These are phyloP conservation scores for Colletotrichum aenigma DNA, from an alignment of 2,329 filamentous ascomycete genomes.

Conservation along the genomic window DNA sequence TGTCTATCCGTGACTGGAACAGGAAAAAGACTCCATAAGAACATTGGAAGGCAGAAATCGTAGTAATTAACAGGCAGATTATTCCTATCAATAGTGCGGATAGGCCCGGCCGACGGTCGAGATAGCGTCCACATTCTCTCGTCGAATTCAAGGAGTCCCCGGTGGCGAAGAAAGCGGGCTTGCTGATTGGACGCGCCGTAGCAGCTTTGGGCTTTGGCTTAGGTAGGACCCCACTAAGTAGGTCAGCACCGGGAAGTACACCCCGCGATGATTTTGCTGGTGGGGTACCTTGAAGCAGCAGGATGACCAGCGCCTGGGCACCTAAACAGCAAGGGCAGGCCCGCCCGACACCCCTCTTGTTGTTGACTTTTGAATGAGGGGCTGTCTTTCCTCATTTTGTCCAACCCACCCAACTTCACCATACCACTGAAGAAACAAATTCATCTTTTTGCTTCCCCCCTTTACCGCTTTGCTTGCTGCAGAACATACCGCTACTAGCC, in stretches of 20 bases:
- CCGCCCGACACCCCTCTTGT: conserved; percentile 21
- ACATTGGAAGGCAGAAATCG: background rate
- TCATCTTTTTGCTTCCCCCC: conserved; percentile 17
- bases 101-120: background rate
- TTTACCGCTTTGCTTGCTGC: conserved; percentile 1
- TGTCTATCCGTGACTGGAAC: background rate
- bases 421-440: conserved; percentile 14
- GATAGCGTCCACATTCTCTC: background rate
- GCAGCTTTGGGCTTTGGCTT: conserved; percentile 13
- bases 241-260: background rate
- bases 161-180: conserved; percentile 8
- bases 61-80: background rate
- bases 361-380: conserved; percentile 24
- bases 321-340: conserved; percentile 20
- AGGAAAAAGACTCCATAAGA: background rate
- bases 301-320: conserved; percentile 12
- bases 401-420: conserved; percentile 21
- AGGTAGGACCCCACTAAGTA: background rate
- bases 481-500: conserved; percentile 14
- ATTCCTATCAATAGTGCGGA: background rate
- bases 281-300: background rate
- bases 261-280: background rate
- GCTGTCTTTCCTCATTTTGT: conserved; percentile 23
- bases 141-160: conserved; percentile 4
- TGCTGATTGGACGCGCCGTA: conserved; percentile 9